phyloP scores from a whole-genome alignment of 2,329 filamentous ascomycete genomes.

The Gaeumannomyces sp. region DNA sequence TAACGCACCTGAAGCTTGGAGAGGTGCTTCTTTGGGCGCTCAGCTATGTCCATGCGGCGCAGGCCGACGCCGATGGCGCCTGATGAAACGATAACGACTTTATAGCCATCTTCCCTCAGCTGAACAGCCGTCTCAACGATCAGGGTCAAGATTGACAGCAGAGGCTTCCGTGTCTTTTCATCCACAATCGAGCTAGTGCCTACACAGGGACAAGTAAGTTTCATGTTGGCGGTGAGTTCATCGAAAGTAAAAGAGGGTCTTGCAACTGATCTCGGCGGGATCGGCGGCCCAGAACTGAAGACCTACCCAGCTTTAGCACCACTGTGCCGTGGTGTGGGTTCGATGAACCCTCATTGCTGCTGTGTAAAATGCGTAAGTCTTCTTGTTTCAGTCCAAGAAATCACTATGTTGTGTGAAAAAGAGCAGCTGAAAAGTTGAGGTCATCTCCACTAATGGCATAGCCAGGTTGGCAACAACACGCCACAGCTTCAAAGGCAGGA shows the following conservation, averaged over 20 bases:
- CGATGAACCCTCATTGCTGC: slow-evolving; percentile 58
- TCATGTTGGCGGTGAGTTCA: not conserved
- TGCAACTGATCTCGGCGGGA: not conserved
- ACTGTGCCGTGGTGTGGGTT: slow-evolving; percentile 60
- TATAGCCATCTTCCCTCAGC: slow-evolving; percentile 83
- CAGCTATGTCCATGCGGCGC: slow-evolving; percentile 80
- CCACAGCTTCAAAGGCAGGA: not conserved
- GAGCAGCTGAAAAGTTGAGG: not conserved
- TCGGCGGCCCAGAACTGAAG: not conserved
- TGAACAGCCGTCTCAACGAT: slow-evolving; percentile 93
- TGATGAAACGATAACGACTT: slow-evolving; percentile 92
- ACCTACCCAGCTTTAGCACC: slow-evolving; percentile 81
- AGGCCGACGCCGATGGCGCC: slow-evolving; percentile 94
- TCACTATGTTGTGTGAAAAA: not conserved
- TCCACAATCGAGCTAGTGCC: slow-evolving; percentile 99
- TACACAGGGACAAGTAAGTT: slow-evolving; percentile 30
- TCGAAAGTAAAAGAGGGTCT: not conserved
- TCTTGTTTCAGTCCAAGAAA: not conserved
- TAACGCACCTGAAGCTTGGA: slow-evolving; percentile 68
- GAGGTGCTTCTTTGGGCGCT: slow-evolving; percentile 87
- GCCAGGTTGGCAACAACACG: not conserved
- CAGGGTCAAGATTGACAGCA: slow-evolving; percentile 81
- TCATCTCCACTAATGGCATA: not conserved
- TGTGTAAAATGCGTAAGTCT: slow-evolving; percentile 7
- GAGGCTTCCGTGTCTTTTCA: slow-evolving; percentile 87